Percentiles rank a stretch among this genome's conserved stretches.
phyloP scores from a whole-genome alignment of 192 early-diverging fungal genomes.

The Geosiphon pyriformis region DNA sequence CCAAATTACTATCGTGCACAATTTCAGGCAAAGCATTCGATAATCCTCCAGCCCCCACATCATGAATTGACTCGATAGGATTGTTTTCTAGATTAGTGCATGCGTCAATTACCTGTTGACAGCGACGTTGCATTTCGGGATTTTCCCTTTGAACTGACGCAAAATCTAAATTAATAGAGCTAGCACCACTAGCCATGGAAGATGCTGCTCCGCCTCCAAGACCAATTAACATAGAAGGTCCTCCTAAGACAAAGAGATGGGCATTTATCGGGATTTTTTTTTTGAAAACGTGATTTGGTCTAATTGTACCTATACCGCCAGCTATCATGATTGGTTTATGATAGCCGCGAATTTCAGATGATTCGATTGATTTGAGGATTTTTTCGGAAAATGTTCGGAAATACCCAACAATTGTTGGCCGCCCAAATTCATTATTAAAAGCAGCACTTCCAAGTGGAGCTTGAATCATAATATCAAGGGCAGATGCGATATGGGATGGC shows the following conservation, averaged over 20 bases:
- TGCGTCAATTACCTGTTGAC: slow-evolving; percentile 93
- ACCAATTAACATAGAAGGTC: slow-evolving; percentile 97
- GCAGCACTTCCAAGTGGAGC: slow-evolving; percentile 96
- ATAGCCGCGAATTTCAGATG: slow-evolving; percentile 82
- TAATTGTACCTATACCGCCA: slow-evolving; percentile 91
- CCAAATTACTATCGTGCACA: slow-evolving; percentile 90
- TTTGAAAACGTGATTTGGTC: slow-evolving; percentile 87
- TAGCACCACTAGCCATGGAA: slow-evolving; percentile 86
- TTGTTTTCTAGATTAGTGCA: slow-evolving; percentile 85
- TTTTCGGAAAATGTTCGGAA: slow-evolving; percentile 87
- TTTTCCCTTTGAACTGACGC: slow-evolving; percentile 99
- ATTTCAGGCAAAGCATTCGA: slow-evolving; percentile 98
- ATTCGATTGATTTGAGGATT: slow-evolving; percentile 45
- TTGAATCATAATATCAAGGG: slow-evolving; percentile 97
- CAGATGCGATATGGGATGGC: slow-evolving; percentile 84
- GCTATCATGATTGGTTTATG: slow-evolving; percentile 99
- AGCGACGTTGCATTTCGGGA: slow-evolving; percentile 97
- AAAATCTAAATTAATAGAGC: slow-evolving; percentile 88
- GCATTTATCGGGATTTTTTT: slow-evolving; percentile 75
- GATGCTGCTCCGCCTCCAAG: slow-evolving; percentile 98
- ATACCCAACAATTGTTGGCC: slow-evolving; percentile 91
- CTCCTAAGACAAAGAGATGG: slow-evolving; percentile 86
- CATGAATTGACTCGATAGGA: slow-evolving; percentile 92
- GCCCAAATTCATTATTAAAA: slow-evolving; percentile 99
- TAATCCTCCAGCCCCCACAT: slow-evolving; percentile 98